Evolutionary conservation across 2,329 filamentous ascomycete species (phyloP), one percentile per base, ranked within the genome.

Genomic region (Nemania bipapillata): DNA sequence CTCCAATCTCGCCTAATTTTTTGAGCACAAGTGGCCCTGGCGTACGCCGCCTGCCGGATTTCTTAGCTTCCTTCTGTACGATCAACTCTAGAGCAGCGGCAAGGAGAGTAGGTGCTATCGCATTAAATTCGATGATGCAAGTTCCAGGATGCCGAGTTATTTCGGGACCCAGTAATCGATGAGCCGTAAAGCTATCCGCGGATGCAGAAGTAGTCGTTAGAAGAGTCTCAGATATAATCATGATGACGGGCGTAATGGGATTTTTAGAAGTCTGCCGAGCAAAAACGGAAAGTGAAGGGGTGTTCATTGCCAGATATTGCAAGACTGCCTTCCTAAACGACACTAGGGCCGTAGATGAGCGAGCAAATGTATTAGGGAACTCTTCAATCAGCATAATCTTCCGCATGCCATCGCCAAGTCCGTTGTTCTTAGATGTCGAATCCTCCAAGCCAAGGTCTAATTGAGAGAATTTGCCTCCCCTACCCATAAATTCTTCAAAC

Each of bases 221-320:
- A 15, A 97, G 83, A 0, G 93, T 96, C 80, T 99, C 96, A 0
- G 96, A 97, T 58, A 99, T 89, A 66, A 99, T 87, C 82, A 99
- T 90, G 35, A 99, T 87, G 40, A 98, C 85, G 0, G 96, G 96
- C 1, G 88, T 89, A 28, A 89, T 83, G 9, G 84, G 80, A 3
- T 86, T 84, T 58, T 74, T 73, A 35, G 74, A 79, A 56, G 75
- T 80, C 73, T 80, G 83, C 69, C 76, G 83, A 24, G 79, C 81
- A 77, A 83, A 86, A 65, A 79, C 77, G 32, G 85, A 79, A 15
- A 87, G 80, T 6, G 89, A 84, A 0, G 90, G 87, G 1, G 86
- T 88, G 73, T 90, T 89, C 12, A 88, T 83, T 7, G 91, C 89
- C 57, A 97, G 85, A 78, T 92, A 97, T 64, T 91, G 89, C 63